A percentile compares a stretch with the other conserved stretches of the same genome.
Evolutionary conservation across 164 flowering plant genomes (phyloP).

Genomic region (Chimonanthus praecox): DNA sequence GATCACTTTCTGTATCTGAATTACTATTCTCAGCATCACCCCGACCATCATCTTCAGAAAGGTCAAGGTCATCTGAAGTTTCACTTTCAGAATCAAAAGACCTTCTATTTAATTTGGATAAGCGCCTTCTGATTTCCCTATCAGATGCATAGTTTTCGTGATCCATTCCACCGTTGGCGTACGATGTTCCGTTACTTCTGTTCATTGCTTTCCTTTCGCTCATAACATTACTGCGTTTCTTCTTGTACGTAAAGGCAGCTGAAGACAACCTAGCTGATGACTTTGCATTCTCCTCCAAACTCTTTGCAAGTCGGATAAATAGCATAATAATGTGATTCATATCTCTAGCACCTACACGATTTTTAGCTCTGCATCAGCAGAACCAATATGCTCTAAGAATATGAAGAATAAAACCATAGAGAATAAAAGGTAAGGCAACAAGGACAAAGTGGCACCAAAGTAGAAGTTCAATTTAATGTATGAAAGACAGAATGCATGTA

Average conservation of each 20-base stretch:
- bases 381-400: not conserved
- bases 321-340: slow-evolving; percentile 55
- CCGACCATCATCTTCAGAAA: slow-evolving; percentile 49
- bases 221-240: slow-evolving; percentile 33
- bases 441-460: not conserved
- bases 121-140: slow-evolving; percentile 66
- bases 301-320: slow-evolving; percentile 63
- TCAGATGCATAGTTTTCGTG: slow-evolving; percentile 70
- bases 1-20: slow-evolving; percentile 82
- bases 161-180: slow-evolving; percentile 44
- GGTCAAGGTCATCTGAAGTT: slow-evolving; percentile 71
- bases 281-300: slow-evolving; percentile 48
- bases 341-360: slow-evolving; percentile 24
- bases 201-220: slow-evolving; percentile 47
- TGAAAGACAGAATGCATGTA: no score
- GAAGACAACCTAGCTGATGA: slow-evolving; percentile 32
- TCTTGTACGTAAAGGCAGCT: slow-evolving; percentile 53
- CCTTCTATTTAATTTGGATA: slow-evolving; percentile 67
- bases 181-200: slow-evolving; percentile 44
- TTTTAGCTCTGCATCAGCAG: slow-evolving; percentile 4
- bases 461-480: no score
- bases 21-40: slow-evolving; percentile 48
- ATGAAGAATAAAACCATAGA: not conserved
- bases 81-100: slow-evolving; percentile 78
- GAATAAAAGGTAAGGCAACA: not conserved